Evolutionary conservation across 441 rosid species (phyloP).

Genomic region (Croton laevigatus): DNA sequence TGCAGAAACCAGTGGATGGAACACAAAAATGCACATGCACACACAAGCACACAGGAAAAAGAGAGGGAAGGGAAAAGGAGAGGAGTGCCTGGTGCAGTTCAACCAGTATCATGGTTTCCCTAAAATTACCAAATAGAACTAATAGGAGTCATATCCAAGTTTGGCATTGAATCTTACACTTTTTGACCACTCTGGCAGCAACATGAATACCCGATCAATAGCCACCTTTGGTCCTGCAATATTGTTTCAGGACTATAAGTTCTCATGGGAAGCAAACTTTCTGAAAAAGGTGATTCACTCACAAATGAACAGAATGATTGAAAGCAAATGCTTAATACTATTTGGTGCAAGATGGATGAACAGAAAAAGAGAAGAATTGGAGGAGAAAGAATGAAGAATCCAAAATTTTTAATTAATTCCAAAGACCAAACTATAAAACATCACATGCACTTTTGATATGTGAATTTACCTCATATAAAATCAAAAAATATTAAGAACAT

Average conservation of each 20-base stretch:
- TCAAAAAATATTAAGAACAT: too few relatives aligned
- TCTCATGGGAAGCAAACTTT: conserved; percentile 16
- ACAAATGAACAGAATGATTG: neutral
- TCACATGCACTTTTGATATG: neutral
- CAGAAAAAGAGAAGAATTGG: neutral
- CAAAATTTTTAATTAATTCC: neutral
- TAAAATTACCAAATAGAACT: neutral
- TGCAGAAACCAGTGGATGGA: neutral
- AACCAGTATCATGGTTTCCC: neutral
- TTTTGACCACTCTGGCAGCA: conserved; percentile 81
- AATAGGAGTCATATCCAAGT: conserved; percentile 9
- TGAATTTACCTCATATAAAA: neutral
- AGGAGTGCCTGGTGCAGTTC: too few relatives aligned
- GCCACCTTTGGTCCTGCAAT: conserved; percentile 59
- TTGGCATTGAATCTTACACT: conserved; percentile 52
- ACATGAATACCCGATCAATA: conserved; percentile 56
- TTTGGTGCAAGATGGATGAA: conserved; percentile 9
- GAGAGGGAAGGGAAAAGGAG: too few relatives aligned
- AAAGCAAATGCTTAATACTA: neutral
- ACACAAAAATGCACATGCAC: conserved; percentile 6
- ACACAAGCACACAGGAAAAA: too few relatives aligned
- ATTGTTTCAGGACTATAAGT: conserved; percentile 25
- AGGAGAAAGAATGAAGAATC: neutral
- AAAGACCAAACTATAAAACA: neutral
- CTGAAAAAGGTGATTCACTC: conserved; percentile 16